Conservation (phyloP, 2,329 filamentous ascomycete genomes). For the Monosporascus sp. region DNA sequence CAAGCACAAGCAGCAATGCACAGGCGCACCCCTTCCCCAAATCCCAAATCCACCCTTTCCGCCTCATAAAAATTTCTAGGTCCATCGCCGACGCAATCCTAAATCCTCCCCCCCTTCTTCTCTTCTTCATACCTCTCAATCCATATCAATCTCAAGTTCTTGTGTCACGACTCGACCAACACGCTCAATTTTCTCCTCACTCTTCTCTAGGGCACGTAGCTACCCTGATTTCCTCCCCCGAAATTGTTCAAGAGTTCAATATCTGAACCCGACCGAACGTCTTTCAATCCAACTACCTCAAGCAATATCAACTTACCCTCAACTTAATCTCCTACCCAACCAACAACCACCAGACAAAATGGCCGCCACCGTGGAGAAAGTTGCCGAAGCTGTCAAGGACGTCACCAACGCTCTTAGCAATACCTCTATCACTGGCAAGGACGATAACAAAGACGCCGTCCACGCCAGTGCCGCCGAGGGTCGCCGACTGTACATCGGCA, state of each 20-base stretch:
- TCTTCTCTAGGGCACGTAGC: conserved; percentile 75
- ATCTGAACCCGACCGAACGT: conserved; percentile 30
- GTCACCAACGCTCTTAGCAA: conserved; percentile 70
- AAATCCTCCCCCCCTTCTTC: conserved; percentile 22
- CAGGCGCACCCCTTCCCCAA: conserved; percentile 1
- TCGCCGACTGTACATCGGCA: conserved; percentile 99
- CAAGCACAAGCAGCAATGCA: conserved; percentile 5
- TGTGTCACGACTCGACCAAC: conserved; percentile 30
- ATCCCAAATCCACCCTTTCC: not conserved
- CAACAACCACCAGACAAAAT: conserved; percentile 56
- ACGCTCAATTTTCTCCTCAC: conserved; percentile 39
- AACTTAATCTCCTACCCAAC: conserved; percentile 37
- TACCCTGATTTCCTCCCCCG: conserved; percentile 66
- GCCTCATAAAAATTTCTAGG: conserved; percentile 29
- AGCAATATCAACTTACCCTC: conserved; percentile 20
- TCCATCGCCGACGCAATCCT: conserved; percentile 23
- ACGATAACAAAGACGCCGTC: conserved; percentile 71
- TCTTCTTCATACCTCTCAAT: conserved; percentile 33
- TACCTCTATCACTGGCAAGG: conserved; percentile 60
- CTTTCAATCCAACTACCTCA: conserved; percentile 26
- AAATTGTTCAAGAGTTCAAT: conserved; percentile 71
- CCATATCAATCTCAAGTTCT: conserved; percentile 34
- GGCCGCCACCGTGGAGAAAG: conserved; percentile 75
- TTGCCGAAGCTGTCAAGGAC: conserved; percentile 64
- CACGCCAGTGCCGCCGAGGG: conserved; percentile 97